Percentiles rank a stretch among this genome's conserved stretches.
phyloP scores from a whole-genome alignment of 495 filamentous ascomycete genomes.

The Aspergillus coremiiformis region DNA sequence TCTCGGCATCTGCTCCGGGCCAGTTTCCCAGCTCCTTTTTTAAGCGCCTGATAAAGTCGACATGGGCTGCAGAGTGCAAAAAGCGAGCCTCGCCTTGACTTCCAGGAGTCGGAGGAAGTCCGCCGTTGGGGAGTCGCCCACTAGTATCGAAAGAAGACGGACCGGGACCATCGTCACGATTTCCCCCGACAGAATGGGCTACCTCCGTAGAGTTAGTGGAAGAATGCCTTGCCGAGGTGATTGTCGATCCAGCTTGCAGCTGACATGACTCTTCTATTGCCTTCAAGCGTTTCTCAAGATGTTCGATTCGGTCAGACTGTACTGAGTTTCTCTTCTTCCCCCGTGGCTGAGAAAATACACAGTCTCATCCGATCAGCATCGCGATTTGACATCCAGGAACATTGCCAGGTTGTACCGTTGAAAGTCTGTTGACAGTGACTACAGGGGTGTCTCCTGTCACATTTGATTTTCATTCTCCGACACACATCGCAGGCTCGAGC shows the following conservation, averaged over 20 bases:
- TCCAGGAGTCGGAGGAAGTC: neutral
- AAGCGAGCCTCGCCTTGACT: slow-evolving; percentile 4
- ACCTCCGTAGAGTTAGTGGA: neutral
- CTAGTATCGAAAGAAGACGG: neutral
- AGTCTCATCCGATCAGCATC: neutral
- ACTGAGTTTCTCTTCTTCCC: slow-evolving; percentile 2
- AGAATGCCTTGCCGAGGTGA: neutral
- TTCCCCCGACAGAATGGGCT: neutral
- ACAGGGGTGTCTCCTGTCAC: slow-evolving; percentile 4
- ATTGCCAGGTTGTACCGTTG: neutral
- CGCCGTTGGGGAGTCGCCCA: neutral
- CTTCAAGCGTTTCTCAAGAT: slow-evolving; percentile 7
- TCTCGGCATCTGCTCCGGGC: slow-evolving; percentile 5
- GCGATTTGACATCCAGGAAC: neutral
- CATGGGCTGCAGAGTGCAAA: slow-evolving; percentile 1
- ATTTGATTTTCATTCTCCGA: slow-evolving; percentile 13
- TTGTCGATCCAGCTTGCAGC: neutral
- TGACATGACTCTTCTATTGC: slow-evolving; percentile 7
- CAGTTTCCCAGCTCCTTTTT: slow-evolving; percentile 6
- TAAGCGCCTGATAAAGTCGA: slow-evolving; percentile 7
- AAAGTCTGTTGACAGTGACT: slow-evolving; percentile 4
- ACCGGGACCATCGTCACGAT: too few species aligned
- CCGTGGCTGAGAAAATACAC: slow-evolving; percentile 5
- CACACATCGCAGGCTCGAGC: slow-evolving; percentile 7
- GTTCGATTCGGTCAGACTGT: neutral